These are phyloP conservation scores for Manihot esculenta DNA, from an alignment of 441 rosid species.

Conservation along the genomic window DNA sequence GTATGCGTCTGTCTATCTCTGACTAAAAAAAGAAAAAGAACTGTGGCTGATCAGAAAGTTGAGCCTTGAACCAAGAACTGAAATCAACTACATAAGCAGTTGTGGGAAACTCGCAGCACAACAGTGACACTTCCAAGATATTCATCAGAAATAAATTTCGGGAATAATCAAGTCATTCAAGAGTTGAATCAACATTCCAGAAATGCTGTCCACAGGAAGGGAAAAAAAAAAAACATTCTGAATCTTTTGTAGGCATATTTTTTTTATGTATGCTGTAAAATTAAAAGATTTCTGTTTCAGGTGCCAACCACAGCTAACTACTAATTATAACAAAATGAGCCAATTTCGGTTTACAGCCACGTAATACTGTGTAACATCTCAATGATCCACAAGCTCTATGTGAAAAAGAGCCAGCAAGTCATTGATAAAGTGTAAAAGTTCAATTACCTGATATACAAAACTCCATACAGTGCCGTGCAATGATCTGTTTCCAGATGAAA, in stretches of 20 bases:
- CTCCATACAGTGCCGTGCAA: background rate
- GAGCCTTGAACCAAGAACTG: no score
- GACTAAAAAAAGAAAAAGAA: no score
- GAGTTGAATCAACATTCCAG: background rate
- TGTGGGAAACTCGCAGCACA: background rate
- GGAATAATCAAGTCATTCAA: background rate
- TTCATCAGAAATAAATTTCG: background rate
- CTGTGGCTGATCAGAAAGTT: no score
- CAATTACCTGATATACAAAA: conserved; percentile 17
- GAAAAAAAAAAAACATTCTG: background rate
- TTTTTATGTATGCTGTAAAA: background rate
- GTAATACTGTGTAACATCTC: background rate
- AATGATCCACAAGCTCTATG: conserved; percentile 3
- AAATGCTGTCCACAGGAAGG: background rate
- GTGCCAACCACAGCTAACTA: background rate
- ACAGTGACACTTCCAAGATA: background rate
- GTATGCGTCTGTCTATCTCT: no score
- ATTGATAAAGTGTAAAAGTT: background rate
- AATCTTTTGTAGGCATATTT: background rate
- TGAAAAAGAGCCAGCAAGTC: conserved; percentile 15
- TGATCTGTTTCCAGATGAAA: conserved; percentile 3
- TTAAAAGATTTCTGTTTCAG: background rate
- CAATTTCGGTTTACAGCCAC: conserved; percentile 8
- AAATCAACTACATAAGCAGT: no score
- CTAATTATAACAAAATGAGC: conserved; percentile 1